Evolutionary conservation across 2,329 filamentous ascomycete genomes (phyloP).

Genomic region (Cladorrhinum sp.): DNA sequence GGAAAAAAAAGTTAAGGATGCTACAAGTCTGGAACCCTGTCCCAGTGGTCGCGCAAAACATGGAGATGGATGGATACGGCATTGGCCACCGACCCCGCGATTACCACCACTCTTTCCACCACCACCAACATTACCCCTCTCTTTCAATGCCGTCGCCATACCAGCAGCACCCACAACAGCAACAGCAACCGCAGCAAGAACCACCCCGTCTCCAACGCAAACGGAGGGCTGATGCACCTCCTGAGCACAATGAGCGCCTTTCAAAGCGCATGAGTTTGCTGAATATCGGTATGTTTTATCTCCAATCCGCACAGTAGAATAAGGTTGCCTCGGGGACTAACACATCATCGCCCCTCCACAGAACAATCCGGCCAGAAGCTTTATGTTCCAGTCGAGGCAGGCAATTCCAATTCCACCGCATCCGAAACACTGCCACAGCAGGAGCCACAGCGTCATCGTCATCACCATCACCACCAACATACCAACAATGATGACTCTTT

Average conservation of each 20-base stretch:
- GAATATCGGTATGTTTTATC: conserved; percentile 65
- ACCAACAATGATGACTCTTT: conserved; percentile 45
- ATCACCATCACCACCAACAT: conserved; percentile 23
- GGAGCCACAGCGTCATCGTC: conserved; percentile 19
- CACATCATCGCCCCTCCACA: conserved; percentile 32
- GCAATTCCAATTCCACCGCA: conserved; percentile 33
- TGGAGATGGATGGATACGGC: conserved; percentile 23
- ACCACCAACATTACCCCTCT: conserved; percentile 15
- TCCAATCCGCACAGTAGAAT: conserved; percentile 10
- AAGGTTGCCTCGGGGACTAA: conserved; percentile 23
- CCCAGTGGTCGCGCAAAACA: conserved; percentile 11
- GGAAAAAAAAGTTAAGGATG: conserved; percentile 15
- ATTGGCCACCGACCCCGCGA: conserved; percentile 20
- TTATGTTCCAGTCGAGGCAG: conserved; percentile 59
- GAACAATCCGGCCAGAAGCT: conserved; percentile 62
- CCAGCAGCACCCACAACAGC: conserved; percentile 8
- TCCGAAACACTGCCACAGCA: conserved; percentile 18
- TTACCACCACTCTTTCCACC: conserved; percentile 11
- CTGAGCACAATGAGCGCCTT: conserved; percentile 65
- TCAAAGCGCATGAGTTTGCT: conserved; percentile 80
- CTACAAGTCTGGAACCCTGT: conserved; percentile 17
- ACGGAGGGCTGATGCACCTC: conserved; percentile 57
- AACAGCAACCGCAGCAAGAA: conserved; percentile 7
- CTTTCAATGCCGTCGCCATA: conserved; percentile 5
- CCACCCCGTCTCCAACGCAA: conserved; percentile 40